A percentile compares a stretch with the other conserved stretches of the same genome.
These are phyloP conservation scores for Xylaria intraflava DNA, from an alignment of 495 filamentous ascomycete genomes.

Conservation along the genomic window DNA sequence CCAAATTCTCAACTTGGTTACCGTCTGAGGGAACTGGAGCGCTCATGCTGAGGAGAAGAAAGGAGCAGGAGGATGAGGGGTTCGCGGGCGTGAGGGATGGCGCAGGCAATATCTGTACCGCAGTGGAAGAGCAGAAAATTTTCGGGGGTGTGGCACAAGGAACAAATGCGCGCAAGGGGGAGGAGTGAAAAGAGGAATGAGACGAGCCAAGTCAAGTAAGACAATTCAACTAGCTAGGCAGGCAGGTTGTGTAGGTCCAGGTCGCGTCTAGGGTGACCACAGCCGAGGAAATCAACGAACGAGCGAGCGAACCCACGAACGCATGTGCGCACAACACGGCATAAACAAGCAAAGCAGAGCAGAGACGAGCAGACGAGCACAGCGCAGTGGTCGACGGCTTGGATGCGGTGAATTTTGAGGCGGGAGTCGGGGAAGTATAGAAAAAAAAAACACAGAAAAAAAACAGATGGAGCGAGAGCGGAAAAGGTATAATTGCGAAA, in stretches of 20 bases:
- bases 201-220: constrained; percentile 15
- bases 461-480: neutral
- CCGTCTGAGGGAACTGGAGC: constrained; percentile 33
- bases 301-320: constrained; percentile 4
- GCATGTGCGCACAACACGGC: constrained; percentile 3
- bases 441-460: neutral
- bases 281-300: constrained; percentile 3
- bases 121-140: constrained; percentile 19
- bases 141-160: constrained; percentile 30
- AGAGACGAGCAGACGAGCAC: neutral
- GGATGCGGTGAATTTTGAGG: neutral
- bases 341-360: neutral
- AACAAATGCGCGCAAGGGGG: constrained; percentile 17
- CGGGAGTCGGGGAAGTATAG: no score
- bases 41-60: constrained; percentile 45
- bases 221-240: constrained; percentile 30
- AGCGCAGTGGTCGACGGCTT: neutral
- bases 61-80: constrained; percentile 24
- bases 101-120: constrained; percentile 26
- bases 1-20: constrained; percentile 24
- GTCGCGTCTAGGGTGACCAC: constrained; percentile 14
- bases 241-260: constrained; percentile 9
- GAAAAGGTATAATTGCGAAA: neutral
- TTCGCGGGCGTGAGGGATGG: constrained; percentile 25
- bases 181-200: constrained; percentile 21